Evolutionary conservation across 2,329 filamentous ascomycete species (phyloP).

Genomic region (Byssochlamys sp.): DNA sequence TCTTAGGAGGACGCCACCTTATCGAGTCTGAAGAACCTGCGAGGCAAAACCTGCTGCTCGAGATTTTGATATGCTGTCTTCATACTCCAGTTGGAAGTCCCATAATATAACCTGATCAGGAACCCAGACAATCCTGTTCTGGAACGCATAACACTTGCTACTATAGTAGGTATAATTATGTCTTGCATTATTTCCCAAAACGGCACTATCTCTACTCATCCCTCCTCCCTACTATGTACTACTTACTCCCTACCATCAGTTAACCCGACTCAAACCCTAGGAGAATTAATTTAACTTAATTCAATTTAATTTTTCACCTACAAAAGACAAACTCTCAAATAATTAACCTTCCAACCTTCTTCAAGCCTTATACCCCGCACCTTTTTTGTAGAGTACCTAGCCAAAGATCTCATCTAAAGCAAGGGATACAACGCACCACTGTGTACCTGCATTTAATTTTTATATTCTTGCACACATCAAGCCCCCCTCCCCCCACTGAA

Average conservation of each 20-base stretch:
- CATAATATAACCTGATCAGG: not conserved
- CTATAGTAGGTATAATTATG: not conserved
- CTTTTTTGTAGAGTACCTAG: not conserved
- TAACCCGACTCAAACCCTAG: not conserved
- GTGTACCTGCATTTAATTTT: not conserved
- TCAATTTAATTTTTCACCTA: not conserved
- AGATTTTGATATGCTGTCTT: not conserved
- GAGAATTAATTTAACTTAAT: not conserved
- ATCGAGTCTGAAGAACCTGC: not conserved
- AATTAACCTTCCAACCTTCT: not conserved
- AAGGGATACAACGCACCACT: not conserved
- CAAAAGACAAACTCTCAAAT: not conserved
- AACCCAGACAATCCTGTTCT: not conserved
- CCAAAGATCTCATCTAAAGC: not conserved
- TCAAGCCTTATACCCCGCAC: not conserved
- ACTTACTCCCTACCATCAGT: not conserved
- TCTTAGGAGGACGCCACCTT: not conserved
- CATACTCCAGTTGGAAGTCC: not conserved
- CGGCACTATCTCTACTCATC: not conserved
- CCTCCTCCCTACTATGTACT: no score
- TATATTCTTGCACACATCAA: not conserved
- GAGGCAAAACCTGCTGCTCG: not conserved
- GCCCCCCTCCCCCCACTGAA: not conserved
- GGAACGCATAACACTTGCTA: no score
- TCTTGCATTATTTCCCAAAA: not conserved